Percentiles rank a stretch among this genome's conserved stretches.
Conservation (phyloP, 2,329 filamentous ascomycete species). For the Fusarium globosum region DNA sequence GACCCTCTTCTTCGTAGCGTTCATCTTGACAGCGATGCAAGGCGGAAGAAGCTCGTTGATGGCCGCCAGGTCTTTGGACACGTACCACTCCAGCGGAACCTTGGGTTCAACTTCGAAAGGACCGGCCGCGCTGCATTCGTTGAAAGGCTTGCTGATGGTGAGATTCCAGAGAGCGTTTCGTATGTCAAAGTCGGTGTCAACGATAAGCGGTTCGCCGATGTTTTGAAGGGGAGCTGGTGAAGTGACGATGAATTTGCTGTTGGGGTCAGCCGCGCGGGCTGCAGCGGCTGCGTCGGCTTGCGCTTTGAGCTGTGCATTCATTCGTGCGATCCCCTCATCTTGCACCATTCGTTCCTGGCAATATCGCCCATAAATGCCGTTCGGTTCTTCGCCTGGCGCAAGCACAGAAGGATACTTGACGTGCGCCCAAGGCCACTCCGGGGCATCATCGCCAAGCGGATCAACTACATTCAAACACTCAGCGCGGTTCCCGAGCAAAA, state of each 20-base stretch:
- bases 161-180: background rate
- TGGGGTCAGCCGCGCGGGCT: background rate
- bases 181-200: background rate
- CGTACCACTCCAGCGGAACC: accelerated
- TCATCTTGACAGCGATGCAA: background rate
- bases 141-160: background rate
- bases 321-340: background rate
- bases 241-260: background rate
- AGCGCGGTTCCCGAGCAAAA: accelerated
- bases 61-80: background rate
- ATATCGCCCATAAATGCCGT: background rate
- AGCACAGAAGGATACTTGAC: background rate
- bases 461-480: background rate
- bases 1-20: background rate
- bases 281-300: background rate
- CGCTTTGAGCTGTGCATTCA: accelerated
- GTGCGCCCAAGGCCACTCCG: background rate
- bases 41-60: background rate
- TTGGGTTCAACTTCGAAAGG: background rate
- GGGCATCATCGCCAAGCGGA: background rate
- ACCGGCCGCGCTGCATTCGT: background rate
- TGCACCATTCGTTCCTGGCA: background rate
- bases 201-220: accelerated
- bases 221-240: background rate
- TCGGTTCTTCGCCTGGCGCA: background rate